Percentiles rank a stretch among this genome's conserved stretches.
These are phyloP conservation scores for Termitomyces heimii DNA, from an alignment of 768 basidiomycete species.

Conservation along the genomic window DNA sequence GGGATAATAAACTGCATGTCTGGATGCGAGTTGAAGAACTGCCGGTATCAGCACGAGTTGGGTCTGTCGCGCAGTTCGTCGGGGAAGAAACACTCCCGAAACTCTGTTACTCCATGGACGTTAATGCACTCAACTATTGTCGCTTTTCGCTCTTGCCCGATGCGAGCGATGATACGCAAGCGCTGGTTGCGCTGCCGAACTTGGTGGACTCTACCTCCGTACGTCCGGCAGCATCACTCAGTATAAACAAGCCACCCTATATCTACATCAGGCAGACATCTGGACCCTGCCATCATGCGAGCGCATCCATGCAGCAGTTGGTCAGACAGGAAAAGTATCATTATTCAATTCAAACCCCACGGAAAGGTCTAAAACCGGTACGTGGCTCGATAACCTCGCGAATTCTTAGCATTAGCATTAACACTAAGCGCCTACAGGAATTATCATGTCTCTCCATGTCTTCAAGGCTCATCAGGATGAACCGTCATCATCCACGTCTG, in stretches of 20 bases:
- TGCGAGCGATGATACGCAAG: constrained; percentile 21
- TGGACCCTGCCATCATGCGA: constrained; percentile 69
- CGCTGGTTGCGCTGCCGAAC: constrained; percentile 79
- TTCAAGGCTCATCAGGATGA: constrained; percentile 25
- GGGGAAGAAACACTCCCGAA: constrained; percentile 39
- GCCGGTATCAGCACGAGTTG: constrained; percentile 35
- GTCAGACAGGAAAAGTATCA: constrained; percentile 39
- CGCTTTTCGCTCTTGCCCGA: constrained; percentile 64
- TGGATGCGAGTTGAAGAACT: constrained; percentile 52
- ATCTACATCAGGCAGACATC: constrained; percentile 64
- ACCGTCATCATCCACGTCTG: constrained; percentile 23
- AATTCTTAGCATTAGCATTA: background rate
- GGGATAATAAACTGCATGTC: constrained; percentile 82
- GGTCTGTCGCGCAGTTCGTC: constrained; percentile 46
- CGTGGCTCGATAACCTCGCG: background rate
- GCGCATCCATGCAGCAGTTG: constrained; percentile 82
- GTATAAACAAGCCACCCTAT: background rate
- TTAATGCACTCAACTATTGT: constrained; percentile 94
- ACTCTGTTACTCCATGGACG: constrained; percentile 67
- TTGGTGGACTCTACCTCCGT: constrained; percentile 66
- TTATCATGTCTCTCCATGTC: constrained; percentile 86
- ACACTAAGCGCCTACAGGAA: constrained; percentile 39
- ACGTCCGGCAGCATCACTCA: background rate
- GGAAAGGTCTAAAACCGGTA: constrained; percentile 55
- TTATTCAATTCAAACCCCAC: constrained; percentile 37